Base-by-base conservation (phyloP, 2,329 filamentous ascomycete species). In the Bipolaris oryzae region DNA sequence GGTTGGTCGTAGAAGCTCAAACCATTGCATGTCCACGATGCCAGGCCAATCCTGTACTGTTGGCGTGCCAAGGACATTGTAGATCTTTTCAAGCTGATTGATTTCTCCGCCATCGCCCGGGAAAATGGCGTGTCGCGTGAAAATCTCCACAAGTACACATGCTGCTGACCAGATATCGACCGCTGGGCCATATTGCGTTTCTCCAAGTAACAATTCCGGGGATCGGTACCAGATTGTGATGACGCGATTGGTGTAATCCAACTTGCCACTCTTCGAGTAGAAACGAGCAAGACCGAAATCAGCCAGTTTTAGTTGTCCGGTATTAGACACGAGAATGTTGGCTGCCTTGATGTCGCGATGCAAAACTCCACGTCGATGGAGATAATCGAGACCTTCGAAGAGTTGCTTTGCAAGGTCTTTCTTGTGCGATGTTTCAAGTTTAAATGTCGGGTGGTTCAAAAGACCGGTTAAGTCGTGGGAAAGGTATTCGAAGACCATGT, bases 151-250 rank as follows among this genome's bases (percentile, higher is more conserved):
- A 73, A 98, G 89, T 1, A 99, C 95, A 72, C 95, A 99, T 1
- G 94, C 95, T 1, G 95, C 95, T 71, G 92, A 96, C 95, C 95
- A 99, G 34, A 98, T 89, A 75, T 99, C 95, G 62, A 99, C 92
- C 23, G 94, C 94, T 0, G 95, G 92, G 0, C 95, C 98, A 78
- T 99, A 99, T 75, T 99, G 95, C n/a, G 91, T 87, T 44, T 89
- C 91, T 1, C 95, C 95, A 1, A 99, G 85, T 1, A 99, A 85
- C 3, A 99, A 83, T 76, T 99, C 95, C 0, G 95, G 95, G 0
- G 95, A 95, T 16, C 95, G 90, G 71, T 99, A 99, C 96, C 96
- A 99, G 64, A 99, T 97, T 2, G 95, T 99, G 73, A 99, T 96
- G 67, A 99, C 96, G 34, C 95, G 90, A 73, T 99, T 99, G 1